Evolutionary conservation across 176 grass and related monocot genomes (phyloP), one percentile per base, ranked within the genome.

Genomic region (Zizania latifolia): DNA sequence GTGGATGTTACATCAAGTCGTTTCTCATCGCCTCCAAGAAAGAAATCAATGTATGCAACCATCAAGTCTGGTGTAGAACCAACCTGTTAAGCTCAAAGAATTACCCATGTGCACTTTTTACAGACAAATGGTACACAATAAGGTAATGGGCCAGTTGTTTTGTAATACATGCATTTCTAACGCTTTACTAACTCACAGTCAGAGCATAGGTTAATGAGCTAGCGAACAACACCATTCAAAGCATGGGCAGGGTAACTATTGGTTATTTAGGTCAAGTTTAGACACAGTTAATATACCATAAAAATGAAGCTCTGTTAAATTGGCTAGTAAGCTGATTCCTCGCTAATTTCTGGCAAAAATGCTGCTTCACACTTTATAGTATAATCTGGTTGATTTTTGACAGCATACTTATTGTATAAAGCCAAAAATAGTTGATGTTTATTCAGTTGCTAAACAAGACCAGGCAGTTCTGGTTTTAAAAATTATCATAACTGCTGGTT

Each of bases 1-100:
- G 89, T 92, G 44, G 91, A 92, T 63, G 82, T 61, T 65, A 94
- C 72, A 60, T 94, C 95, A 53, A 89, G 91, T 44, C 91, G 81
- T 76, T 94, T 98, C 76, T 98, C 95, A 84, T 98, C 95, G 39
- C 95, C 95, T 69, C 95, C 95, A 29, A 98, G 89, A 76, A 94
- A 98, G 82, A 98, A 98, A 92, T 98, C 95, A 76, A 98, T 94
- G 82, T 94, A 94, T 6, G 95, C 95, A 24, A 98, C 95, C 91
- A 94, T 98, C 75, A 94, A 80, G 75, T 98, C 95, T 72, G 95
- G 91, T 64, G 91, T 90, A 26, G 91, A 98, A 78, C 95, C 95
- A 76, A 98, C 95, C 95, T 98, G 72, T 65, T 40, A 87, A 76
- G 59, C 78, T 75, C 16, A 70, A 65, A 81, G 13, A 63, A 37